Base-by-base conservation (phyloP, 1,139 yeast genomes). In the Kurtzmaniella natalensis region DNA sequence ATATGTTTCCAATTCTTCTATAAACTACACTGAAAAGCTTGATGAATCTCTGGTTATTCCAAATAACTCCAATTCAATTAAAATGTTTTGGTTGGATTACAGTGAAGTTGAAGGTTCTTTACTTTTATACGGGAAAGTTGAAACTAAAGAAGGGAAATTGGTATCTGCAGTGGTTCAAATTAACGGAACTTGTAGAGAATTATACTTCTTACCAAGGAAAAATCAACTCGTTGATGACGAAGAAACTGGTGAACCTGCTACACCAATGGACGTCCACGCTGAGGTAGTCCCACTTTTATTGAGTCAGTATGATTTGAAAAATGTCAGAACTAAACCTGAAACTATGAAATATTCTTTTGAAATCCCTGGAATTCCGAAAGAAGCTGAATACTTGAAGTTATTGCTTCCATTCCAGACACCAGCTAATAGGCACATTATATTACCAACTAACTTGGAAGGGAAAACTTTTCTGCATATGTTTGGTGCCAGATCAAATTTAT, bases 1-100 rank as follows among this genome's bases (percentile, higher is more conserved):
- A 31, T 44, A 48, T 5, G 32, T 51, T 1, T 28, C 47, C 5
- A 45, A 50, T 9, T 36, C 56, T 4, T 42, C 51, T 9, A 46
- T 48, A 17, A 46, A 52, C 5, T 54, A 56, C 39, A 60, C 70
- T 1, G 68, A 74, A 30, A 78, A 76, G 44, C 45, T 76, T 28
- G 71, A 69, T 8, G 70, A 69, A 42, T 39, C 56, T 0, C 67
- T 64, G 7, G 61, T 72, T 30, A 57, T 77, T 16, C 53, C 63
- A 2, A 51, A 59, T 3, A 61, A 61, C 2, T 68, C 70, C 2
- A 39, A 48, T 2, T 53, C 71, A 3, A 70, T 88, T 51, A 74
- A 76, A 47, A 80, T 92, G 79, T 92, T 74, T 53, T 94, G 97
- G 97, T 62, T 84, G 25, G 99, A 94, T 55, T 88, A 79, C 55